Conservation (phyloP, 2,329 filamentous ascomycete genomes). For the Didymella keratinophila region DNA sequence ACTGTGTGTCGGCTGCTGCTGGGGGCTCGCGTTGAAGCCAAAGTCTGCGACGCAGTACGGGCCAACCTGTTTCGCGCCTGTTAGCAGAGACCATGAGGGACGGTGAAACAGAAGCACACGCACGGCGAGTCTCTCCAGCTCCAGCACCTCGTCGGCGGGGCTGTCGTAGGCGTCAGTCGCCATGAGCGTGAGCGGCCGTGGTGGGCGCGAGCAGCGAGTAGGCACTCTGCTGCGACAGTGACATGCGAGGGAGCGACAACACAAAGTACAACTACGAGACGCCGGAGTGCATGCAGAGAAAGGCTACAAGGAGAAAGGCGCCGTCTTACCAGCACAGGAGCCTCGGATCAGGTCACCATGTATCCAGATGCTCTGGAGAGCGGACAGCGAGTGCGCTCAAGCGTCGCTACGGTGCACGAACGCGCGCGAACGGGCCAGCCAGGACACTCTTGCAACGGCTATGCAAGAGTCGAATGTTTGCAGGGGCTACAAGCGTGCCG, state of each 20-base stretch:
- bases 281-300: neutral
- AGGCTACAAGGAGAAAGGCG: slow-evolving; percentile 10
- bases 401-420: slow-evolving; percentile 10
- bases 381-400: slow-evolving; percentile 8
- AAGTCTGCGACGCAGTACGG: slow-evolving; percentile 51
- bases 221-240: slow-evolving; percentile 13
- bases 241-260: slow-evolving; percentile 8
- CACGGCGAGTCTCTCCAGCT: slow-evolving; percentile 51
- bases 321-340: slow-evolving; percentile 20
- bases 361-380: slow-evolving; percentile 5
- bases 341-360: slow-evolving; percentile 23
- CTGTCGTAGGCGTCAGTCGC: slow-evolving; percentile 26
- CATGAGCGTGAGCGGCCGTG: slow-evolving; percentile 22
- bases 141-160: slow-evolving; percentile 43
- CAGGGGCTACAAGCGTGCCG: slow-evolving; percentile 3
- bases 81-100: slow-evolving; percentile 35
- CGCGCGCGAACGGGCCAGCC: slow-evolving; percentile 5
- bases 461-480: slow-evolving; percentile 19
- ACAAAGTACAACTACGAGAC: neutral
- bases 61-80: slow-evolving; percentile 43
- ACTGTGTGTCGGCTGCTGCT: slow-evolving; percentile 8
- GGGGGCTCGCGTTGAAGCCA: slow-evolving; percentile 36
- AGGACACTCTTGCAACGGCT: neutral
- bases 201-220: slow-evolving; percentile 10
- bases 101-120: slow-evolving; percentile 23